A percentile compares a stretch with the other conserved stretches of the same genome.
phyloP scores from a whole-genome alignment of 2,329 filamentous ascomycete species.

The Dendryphion nanum region DNA sequence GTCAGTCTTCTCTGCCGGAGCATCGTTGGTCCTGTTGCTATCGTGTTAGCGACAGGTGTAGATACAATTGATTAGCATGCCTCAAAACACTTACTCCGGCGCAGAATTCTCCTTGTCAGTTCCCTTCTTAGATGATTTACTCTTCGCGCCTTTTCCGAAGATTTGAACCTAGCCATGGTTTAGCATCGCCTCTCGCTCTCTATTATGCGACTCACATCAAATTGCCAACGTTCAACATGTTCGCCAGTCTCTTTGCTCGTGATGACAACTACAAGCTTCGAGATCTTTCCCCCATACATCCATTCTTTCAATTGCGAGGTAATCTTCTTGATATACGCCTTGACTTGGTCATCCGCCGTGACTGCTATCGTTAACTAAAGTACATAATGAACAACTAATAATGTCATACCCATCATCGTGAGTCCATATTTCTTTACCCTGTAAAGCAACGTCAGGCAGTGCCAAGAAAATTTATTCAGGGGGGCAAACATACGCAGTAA shows the following conservation, averaged over 20 bases:
- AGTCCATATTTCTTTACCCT: slow-evolving; percentile 98
- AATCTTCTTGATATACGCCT: slow-evolving; percentile 99
- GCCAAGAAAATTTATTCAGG: neutral
- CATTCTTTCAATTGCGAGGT: slow-evolving; percentile 97
- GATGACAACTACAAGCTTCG: slow-evolving; percentile 93
- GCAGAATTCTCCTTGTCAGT: slow-evolving; percentile 70
- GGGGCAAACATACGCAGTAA: slow-evolving; percentile 67
- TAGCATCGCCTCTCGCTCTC: neutral
- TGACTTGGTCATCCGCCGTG: slow-evolving; percentile 94
- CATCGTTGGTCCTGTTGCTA: slow-evolving; percentile 20
- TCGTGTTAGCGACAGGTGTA: slow-evolving; percentile 22
- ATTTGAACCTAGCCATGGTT: slow-evolving; percentile 53
- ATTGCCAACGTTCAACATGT: slow-evolving; percentile 96
- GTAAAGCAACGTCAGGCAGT: slow-evolving; percentile 22
- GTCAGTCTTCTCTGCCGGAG: slow-evolving; percentile 73
- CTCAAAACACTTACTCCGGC: slow-evolving; percentile 51
- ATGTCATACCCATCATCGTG: slow-evolving; percentile 77
- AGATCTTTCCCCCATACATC: slow-evolving; percentile 97
- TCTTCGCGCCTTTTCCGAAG: slow-evolving; percentile 52
- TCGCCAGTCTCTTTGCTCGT: slow-evolving; percentile 97
- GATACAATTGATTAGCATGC: no score
- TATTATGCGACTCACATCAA: slow-evolving; percentile 64
- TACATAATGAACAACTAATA: neutral
- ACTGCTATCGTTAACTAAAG: slow-evolving; percentile 51
- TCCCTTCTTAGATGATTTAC: slow-evolving; percentile 49